These are phyloP conservation scores for Dactylorhiza incarnata DNA, from an alignment of 106 monocot species.

Conservation along the genomic window DNA sequence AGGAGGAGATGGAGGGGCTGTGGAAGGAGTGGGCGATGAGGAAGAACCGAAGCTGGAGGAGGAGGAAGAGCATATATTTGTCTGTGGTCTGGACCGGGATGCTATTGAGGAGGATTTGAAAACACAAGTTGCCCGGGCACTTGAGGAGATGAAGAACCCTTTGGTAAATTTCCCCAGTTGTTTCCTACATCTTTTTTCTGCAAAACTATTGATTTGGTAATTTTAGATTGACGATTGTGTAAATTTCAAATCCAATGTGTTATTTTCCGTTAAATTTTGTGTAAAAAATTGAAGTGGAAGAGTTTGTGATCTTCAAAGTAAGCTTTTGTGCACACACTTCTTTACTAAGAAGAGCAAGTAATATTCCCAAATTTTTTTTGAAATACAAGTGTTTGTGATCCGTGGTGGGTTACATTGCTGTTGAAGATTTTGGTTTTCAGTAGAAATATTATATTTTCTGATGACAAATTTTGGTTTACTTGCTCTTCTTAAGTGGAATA, in stretches of 20 bases:
- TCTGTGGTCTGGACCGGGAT: conserved; percentile 60
- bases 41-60: conserved; percentile 17
- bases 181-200: neutral
- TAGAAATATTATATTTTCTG: neutral
- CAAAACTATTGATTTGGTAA: neutral
- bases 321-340: no score
- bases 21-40: conserved; percentile 18
- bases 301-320: no score
- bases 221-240: neutral
- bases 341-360: no score
- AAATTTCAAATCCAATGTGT: neutral
- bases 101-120: conserved; percentile 56
- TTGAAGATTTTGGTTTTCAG: neutral
- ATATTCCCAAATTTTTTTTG: no score
- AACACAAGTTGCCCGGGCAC: conserved; percentile 29
- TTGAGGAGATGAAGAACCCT: conserved; percentile 47
- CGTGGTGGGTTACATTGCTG: neutral
- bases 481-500: neutral
- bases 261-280: neutral
- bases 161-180: conserved; percentile 14
- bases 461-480: neutral
- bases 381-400: neutral
- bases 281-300: no score
- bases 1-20: conserved; percentile 10
- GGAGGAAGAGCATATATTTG: conserved; percentile 54